Percentiles rank a stretch among this genome's conserved stretches.
Conservation (phyloP, 805 yeast species). For the Ogataea saltuana region DNA sequence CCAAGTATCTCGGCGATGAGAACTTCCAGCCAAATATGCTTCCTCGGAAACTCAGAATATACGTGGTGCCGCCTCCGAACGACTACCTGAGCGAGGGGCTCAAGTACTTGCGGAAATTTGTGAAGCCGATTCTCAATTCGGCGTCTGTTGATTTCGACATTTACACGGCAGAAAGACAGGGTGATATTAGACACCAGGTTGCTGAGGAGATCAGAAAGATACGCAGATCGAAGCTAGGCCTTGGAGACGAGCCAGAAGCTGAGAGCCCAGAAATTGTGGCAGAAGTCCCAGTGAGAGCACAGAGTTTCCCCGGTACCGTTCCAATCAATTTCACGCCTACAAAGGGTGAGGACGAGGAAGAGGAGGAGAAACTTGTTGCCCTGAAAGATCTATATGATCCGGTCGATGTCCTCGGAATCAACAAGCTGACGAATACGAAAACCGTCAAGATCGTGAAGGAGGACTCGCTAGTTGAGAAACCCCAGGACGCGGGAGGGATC, state of each 20-base stretch:
- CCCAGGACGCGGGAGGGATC: conserved; percentile 73
- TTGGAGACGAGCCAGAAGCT: conserved; percentile 26
- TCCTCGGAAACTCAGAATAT: conserved; percentile 78
- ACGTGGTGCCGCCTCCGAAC: conserved; percentile 95
- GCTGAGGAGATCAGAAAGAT: conserved; percentile 78
- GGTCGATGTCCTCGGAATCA: conserved; percentile 60
- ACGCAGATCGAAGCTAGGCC: conserved; percentile 48
- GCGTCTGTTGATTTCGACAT: conserved; percentile 85
- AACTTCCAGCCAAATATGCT: conserved; percentile 45
- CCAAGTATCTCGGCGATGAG: conserved; percentile 51
- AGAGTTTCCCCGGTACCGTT: conserved; percentile 10
- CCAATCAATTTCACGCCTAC: conserved; percentile 10
- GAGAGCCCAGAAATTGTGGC: conserved; percentile 15
- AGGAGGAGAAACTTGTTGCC: conserved; percentile 30
- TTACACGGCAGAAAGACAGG: conserved; percentile 78
- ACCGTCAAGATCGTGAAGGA: conserved; percentile 34
- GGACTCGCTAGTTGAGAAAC: conserved; percentile 47
- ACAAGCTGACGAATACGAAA: conserved; percentile 26
- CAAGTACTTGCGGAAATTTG: conserved; percentile 70
- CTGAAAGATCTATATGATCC: conserved; percentile 41
- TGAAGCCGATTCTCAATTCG: conserved; percentile 83
- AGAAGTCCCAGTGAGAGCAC: conserved; percentile 8
- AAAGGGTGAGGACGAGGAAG: conserved; percentile 9
- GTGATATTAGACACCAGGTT: conserved; percentile 77
- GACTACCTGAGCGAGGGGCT: conserved; percentile 78